A percentile compares a stretch with the other conserved stretches of the same genome.
These are phyloP conservation scores for Stagonosporopsis rhizophila DNA, from an alignment of 2,329 filamentous ascomycete genomes.

Conservation along the genomic window DNA sequence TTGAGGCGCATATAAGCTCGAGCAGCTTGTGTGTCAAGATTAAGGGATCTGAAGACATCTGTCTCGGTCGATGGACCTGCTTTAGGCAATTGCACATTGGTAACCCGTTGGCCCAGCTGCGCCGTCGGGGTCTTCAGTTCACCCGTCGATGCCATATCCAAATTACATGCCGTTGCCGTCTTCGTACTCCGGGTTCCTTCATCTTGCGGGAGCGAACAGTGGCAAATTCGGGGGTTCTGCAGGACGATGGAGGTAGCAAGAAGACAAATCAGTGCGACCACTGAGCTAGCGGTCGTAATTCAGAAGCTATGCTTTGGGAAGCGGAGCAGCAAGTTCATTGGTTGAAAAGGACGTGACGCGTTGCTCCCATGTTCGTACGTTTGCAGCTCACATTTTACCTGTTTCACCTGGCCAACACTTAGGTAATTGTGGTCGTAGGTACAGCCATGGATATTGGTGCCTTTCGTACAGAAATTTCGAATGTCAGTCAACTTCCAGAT, in stretches of 20 bases:
- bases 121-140: slow-evolving; percentile 18
- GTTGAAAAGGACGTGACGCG: slow-evolving; percentile 2
- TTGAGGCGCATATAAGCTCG: not conserved
- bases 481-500: slow-evolving; percentile 10
- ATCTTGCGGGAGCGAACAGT: not conserved
- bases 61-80: slow-evolving; percentile 4
- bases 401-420: not conserved
- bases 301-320: not conserved
- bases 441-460: not conserved
- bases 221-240: not conserved
- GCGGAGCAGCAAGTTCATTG: not conserved
- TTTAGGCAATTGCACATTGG: slow-evolving; percentile 1
- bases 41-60: slow-evolving; percentile 10
- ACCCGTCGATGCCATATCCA: slow-evolving; percentile 1
- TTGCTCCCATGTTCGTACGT: slow-evolving; percentile 4
- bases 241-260: not conserved
- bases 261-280: not conserved
- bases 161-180: not conserved
- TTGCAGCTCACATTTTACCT: slow-evolving; percentile 2
- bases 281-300: not conserved
- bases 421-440: not conserved
- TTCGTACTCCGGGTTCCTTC: slow-evolving; percentile 1
- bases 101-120: not conserved
- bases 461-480: not conserved
- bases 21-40: slow-evolving; percentile 7